These are phyloP conservation scores for Tricholomella constricta DNA, from an alignment of 768 basidiomycete genomes.

Conservation along the genomic window DNA sequence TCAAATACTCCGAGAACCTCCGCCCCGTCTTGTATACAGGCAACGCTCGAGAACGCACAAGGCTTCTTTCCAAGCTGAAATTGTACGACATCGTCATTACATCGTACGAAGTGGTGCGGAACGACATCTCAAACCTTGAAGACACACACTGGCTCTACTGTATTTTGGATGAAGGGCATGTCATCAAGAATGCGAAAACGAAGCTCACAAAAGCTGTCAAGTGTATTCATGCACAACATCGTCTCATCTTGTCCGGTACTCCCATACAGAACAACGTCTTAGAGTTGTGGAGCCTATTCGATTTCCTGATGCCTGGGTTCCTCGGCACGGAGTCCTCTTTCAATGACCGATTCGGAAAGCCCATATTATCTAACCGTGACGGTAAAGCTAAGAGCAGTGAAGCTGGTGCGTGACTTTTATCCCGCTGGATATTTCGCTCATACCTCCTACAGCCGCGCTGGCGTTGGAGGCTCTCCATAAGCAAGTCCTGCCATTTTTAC, in stretches of 20 bases:
- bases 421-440: not conserved
- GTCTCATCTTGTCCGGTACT: conserved; percentile 93
- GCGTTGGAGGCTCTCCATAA: conserved; percentile 97
- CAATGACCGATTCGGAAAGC: conserved; percentile 94
- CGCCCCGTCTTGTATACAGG: conserved; percentile 89
- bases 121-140: conserved; percentile 81
- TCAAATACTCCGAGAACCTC: conserved; percentile 87
- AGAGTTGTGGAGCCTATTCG: conserved; percentile 98
- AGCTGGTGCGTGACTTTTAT: conserved; percentile 66
- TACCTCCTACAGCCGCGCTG: conserved; percentile 65
- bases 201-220: conserved; percentile 98
- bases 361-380: conserved; percentile 92
- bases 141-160: conserved; percentile 90
- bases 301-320: conserved; percentile 99
- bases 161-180: conserved; percentile 96
- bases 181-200: conserved; percentile 98
- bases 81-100: conserved; percentile 91
- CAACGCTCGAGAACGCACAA: conserved; percentile 76
- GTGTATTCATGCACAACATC: conserved; percentile 84
- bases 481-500: conserved; percentile 96
- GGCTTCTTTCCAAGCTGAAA: conserved; percentile 63
- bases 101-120: conserved; percentile 96
- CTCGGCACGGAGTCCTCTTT: conserved; percentile 94
- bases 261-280: conserved; percentile 99
- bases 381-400: conserved; percentile 94